Evolutionary conservation across 768 basidiomycete genomes (phyloP).

Genomic region (Cystobasidiopsis lactophilus): DNA sequence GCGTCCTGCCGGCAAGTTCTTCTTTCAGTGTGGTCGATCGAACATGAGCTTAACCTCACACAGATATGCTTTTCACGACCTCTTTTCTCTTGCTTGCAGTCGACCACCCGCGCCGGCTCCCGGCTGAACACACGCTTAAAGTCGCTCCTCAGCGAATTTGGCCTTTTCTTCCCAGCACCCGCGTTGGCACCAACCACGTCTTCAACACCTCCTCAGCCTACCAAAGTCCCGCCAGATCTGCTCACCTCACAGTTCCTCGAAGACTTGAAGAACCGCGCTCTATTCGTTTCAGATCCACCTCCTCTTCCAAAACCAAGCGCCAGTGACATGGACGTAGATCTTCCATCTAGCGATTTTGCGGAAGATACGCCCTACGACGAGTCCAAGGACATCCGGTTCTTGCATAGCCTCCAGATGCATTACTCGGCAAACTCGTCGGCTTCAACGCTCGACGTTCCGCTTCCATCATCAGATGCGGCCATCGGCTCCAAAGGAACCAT

Average conservation of each 20-base stretch:
- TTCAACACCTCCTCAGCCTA: constrained; percentile 33
- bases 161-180: constrained; percentile 62
- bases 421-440: constrained; percentile 3
- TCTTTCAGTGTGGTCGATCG: background rate
- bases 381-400: background rate
- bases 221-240: constrained; percentile 52
- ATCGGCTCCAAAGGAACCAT: constrained; percentile 34
- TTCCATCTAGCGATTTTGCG: background rate
- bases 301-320: constrained; percentile 9
- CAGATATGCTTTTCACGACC: constrained; percentile 82
- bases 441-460: constrained; percentile 3
- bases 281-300: constrained; percentile 52
- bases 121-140: constrained; percentile 59
- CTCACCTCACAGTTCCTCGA: constrained; percentile 63
- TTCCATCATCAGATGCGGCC: background rate
- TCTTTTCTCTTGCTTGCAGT: constrained; percentile 54
- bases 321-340: constrained; percentile 8
- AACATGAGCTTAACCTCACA: background rate
- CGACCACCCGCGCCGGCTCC: constrained; percentile 70
- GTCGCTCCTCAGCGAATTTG: constrained; percentile 59
- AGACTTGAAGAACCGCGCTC: constrained; percentile 70
- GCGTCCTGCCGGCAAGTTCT: constrained; percentile 42
- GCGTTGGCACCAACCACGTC: constrained; percentile 38
- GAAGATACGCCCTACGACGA: background rate
- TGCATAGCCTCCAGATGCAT: background rate